These are phyloP conservation scores for Panicum miliaceum DNA, from an alignment of 176 grass and related monocot genomes.

Conservation along the genomic window DNA sequence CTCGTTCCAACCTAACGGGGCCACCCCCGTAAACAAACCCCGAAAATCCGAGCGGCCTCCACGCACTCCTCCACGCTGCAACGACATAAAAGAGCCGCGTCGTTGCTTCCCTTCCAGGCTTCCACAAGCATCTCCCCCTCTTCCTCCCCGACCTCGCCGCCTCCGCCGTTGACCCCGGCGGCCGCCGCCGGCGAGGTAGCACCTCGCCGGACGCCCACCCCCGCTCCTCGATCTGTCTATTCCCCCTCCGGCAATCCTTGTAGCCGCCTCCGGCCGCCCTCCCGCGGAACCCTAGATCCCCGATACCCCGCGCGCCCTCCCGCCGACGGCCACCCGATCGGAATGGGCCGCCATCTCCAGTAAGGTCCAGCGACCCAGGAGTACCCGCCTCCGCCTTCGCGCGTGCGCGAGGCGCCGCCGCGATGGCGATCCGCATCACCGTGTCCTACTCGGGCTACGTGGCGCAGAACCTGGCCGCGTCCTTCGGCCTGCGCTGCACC, in stretches of 20 bases:
- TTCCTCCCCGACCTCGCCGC: conserved; percentile 15
- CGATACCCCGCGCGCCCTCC: conserved; percentile 33
- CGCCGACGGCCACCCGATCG: conserved; percentile 27
- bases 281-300: conserved; percentile 33
- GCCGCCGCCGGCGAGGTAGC: conserved; percentile 34
- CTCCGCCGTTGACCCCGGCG: conserved; percentile 34
- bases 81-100: conserved; percentile 44
- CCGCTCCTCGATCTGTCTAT: background rate
- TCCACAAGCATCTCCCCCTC: background rate
- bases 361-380: conserved; percentile 36
- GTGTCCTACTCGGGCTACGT: conserved; percentile 84
- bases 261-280: background rate
- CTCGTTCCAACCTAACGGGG: conserved; percentile 15
- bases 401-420: conserved; percentile 23
- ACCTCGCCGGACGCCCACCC: background rate
- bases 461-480: conserved; percentile 69
- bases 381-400: background rate
- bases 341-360: conserved; percentile 1
- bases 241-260: background rate
- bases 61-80: background rate
- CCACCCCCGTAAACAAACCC: conserved; percentile 24
- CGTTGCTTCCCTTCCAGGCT: conserved; percentile 10
- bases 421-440: conserved; percentile 95
- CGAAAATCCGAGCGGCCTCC: conserved; percentile 41
- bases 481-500: conserved; percentile 71